Evolutionary conservation across 441 rosid species (phyloP).

Genomic region (Iberis amara): DNA sequence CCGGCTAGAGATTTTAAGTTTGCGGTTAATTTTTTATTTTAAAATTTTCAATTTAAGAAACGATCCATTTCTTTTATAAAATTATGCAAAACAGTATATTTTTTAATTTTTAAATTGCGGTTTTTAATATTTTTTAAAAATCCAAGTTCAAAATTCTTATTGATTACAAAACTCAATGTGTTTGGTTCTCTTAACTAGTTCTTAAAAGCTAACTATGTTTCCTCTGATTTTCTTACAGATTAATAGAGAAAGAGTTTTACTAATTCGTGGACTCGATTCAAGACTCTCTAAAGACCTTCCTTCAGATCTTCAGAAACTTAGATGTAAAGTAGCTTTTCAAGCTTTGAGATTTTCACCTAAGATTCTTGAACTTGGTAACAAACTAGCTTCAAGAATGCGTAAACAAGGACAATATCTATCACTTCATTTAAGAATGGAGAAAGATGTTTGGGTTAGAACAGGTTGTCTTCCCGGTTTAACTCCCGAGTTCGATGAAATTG

Average conservation of each 20-base stretch:
- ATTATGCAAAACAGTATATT: too few species aligned
- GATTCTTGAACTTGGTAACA: constrained; percentile 68
- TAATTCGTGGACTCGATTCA: constrained; percentile 85
- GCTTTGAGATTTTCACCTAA: constrained; percentile 79
- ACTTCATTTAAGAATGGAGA: constrained; percentile 85
- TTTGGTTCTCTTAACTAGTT: background rate
- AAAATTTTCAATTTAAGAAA: too few species aligned
- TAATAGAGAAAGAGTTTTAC: constrained; percentile 77
- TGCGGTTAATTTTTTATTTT: too few species aligned
- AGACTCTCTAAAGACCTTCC: constrained; percentile 94
- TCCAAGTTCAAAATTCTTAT: too few species aligned
- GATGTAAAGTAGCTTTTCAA: constrained; percentile 93
- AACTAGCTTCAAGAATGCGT: constrained; percentile 65
- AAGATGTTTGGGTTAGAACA: constrained; percentile 95
- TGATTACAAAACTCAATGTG: background rate
- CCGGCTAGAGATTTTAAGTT: too few species aligned
- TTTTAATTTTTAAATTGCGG: too few species aligned
- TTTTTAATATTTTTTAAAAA: too few species aligned
- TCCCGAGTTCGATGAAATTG: constrained; percentile 62
- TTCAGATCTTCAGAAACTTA: constrained; percentile 84
- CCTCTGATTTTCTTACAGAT: constrained; percentile 51
- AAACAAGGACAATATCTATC: constrained; percentile 80
- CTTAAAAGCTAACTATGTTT: constrained; percentile 11
- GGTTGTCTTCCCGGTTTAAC: constrained; percentile 86
- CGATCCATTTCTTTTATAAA: too few species aligned